Evolutionary conservation across 352 stramenopile genomes (phyloP), one percentile per base, ranked within the genome.

Genomic region (Phytopythium vexans): DNA sequence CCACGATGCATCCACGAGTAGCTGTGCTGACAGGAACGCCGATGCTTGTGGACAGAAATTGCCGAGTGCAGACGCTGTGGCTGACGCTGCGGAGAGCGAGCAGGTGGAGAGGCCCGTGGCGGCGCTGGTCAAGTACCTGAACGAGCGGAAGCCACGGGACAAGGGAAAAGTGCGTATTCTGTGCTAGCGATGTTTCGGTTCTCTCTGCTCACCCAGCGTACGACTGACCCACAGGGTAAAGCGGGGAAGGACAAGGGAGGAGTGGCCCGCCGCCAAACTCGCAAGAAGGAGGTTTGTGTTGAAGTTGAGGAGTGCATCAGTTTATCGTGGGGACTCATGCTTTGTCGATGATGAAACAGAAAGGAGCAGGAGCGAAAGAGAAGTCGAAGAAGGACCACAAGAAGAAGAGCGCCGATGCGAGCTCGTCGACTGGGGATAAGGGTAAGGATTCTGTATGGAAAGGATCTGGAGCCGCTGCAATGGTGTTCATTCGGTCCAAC

Each of bases 111-210:
- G 90, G 36, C 82, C 82, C 0, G 63, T 94, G 10, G 71, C 84
- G 3, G 77, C 82, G 16, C 61, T 94, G 41, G 84, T 94, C 33
- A 84, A 89, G 63, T 94, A 86, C 58, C 52, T 94, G 52, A 94
- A 94, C 49, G 82, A 92, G 56, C 72, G 77, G 32, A 88, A 87
- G 52, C 39, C 58, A 14, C 81, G 83, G 41, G 80, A 89, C 43
- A 90, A 89, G 51, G 61, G 62, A 41, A 89, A 88, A 63, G 76
- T 88, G 49, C 34, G 69, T 58, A 6, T n/a, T 10, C 9, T 37
- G 8, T 9, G 38, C 8, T 12, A 6, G 8, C 7, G 34, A 43
- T 27, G 31, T 34, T 11, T 37, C 40, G 16, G 33, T 33, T 35
- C 14, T 43, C 3, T 14, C 14, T 8, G 15, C 12, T 27, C 1